These are phyloP conservation scores for Periconia macrospinosa DNA, from an alignment of 2,329 filamentous ascomycete genomes.

Conservation along the genomic window DNA sequence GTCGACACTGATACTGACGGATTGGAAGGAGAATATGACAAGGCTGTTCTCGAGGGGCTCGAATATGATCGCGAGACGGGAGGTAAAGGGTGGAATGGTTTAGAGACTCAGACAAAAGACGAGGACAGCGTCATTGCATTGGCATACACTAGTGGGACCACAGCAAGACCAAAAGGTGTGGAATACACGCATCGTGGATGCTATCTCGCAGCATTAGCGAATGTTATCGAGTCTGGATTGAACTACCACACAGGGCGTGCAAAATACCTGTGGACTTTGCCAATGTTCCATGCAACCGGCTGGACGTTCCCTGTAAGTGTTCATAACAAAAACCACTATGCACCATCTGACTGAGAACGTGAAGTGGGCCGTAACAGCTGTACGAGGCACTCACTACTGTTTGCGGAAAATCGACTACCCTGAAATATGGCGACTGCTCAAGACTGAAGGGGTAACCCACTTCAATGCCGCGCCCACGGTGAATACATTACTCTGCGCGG, in stretches of 20 bases:
- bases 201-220: slow-evolving; percentile 82
- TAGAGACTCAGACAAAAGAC: slow-evolving; percentile 69
- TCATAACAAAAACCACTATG: not conserved
- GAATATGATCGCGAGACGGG: slow-evolving; percentile 69
- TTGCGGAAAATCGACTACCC: slow-evolving; percentile 94
- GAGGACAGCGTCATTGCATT: slow-evolving; percentile 85
- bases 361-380: slow-evolving; percentile 83
- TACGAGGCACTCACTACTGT: slow-evolving; percentile 92
- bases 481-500: slow-evolving; percentile 86
- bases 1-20: slow-evolving; percentile 84
- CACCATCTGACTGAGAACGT: not conserved
- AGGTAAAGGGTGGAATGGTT: slow-evolving; percentile 71
- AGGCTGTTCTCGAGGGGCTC: slow-evolving; percentile 79
- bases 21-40: slow-evolving; percentile 77
- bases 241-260: slow-evolving; percentile 71
- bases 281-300: slow-evolving; percentile 74
- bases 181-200: slow-evolving; percentile 86
- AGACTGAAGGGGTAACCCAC: slow-evolving; percentile 85
- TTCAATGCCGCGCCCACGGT: slow-evolving; percentile 97
- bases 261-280: slow-evolving; percentile 88
- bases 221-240: slow-evolving; percentile 85
- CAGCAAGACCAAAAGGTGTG: slow-evolving; percentile 87
- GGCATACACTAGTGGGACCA: slow-evolving; percentile 93
- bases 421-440: slow-evolving; percentile 86
- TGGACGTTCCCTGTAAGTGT: slow-evolving; percentile 72